These are phyloP conservation scores for Raffaelea arxii DNA, from an alignment of 2,329 filamentous ascomycete genomes.

Conservation along the genomic window DNA sequence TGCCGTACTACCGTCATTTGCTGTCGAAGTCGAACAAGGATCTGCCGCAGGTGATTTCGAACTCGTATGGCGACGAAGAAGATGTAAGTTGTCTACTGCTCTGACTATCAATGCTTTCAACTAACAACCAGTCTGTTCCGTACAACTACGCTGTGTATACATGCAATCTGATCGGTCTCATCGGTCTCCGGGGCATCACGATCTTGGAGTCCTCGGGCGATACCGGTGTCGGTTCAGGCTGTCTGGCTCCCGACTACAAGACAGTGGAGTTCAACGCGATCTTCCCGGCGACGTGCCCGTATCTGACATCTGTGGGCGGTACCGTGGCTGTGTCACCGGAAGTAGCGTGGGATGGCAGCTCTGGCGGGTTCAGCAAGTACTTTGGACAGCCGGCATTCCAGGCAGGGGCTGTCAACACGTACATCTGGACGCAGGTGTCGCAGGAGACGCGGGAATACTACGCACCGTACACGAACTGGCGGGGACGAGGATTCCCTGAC, in stretches of 20 bases:
- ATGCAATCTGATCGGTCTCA: conserved; percentile 50
- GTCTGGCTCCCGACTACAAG: conserved; percentile 16
- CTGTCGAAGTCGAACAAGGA: conserved; percentile 40
- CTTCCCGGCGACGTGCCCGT: conserved; percentile 38
- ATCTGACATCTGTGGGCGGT: conserved; percentile 52
- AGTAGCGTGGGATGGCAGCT: conserved; percentile 40
- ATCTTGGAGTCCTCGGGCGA: conserved; percentile 59
- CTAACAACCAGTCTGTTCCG: conserved; percentile 41
- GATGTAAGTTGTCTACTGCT: conserved; percentile 6
- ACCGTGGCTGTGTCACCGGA: conserved; percentile 41
- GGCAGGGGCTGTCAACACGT: conserved; percentile 35
- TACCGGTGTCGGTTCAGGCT: conserved; percentile 22
- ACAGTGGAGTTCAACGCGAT: conserved; percentile 32
- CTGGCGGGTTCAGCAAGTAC: conserved; percentile 41
- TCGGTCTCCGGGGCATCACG: conserved; percentile 56
- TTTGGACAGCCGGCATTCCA: conserved; percentile 35
- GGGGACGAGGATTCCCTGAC: conserved; percentile 20
- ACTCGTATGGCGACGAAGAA: conserved; percentile 64
- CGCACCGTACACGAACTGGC: conserved; percentile 30
- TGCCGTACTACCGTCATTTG: conserved; percentile 53
- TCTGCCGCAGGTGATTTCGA: conserved; percentile 54
- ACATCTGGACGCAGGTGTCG: conserved; percentile 19
- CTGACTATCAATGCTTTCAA: not conserved
- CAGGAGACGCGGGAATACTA: conserved; percentile 36
- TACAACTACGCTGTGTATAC: conserved; percentile 41